phyloP scores from a whole-genome alignment of 2,329 filamentous ascomycete species.

The Phoma sp. region DNA sequence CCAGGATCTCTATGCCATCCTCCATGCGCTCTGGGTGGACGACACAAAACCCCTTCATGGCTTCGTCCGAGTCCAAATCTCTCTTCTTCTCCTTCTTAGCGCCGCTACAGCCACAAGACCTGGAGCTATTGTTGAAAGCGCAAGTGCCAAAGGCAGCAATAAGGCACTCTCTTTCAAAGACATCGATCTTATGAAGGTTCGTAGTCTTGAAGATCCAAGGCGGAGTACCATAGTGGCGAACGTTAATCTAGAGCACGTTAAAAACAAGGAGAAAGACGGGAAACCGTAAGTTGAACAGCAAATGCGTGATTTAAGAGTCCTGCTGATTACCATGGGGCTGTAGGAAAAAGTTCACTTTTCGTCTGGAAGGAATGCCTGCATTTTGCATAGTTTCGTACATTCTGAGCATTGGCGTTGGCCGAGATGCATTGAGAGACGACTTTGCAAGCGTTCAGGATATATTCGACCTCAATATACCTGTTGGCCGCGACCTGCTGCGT shows the following conservation, averaged over 20 bases:
- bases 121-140: constrained; percentile 22
- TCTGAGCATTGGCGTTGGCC: too few species aligned
- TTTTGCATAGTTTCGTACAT: too few species aligned
- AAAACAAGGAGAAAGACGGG: constrained; percentile 27
- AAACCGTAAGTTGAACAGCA: constrained; percentile 20
- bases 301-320: too few species aligned
- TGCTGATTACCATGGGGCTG: too few species aligned
- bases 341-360: too few species aligned
- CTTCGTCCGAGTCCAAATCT: constrained; percentile 26
- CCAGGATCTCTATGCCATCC: constrained; percentile 29
- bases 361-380: too few species aligned
- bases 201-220: constrained; percentile 17
- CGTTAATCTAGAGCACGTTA: constrained; percentile 27
- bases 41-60: constrained; percentile 26
- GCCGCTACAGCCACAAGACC: constrained; percentile 26
- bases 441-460: too few species aligned
- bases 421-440: too few species aligned
- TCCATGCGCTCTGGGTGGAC: constrained; percentile 27
- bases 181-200: constrained; percentile 28
- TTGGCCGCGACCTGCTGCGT: too few species aligned
- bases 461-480: too few species aligned
- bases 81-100: constrained; percentile 29
- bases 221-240: constrained; percentile 24
- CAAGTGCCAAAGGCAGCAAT: constrained; percentile 19
- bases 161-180: constrained; percentile 27